Evolutionary conservation across 2,329 filamentous ascomycete species (phyloP).

Genomic region (Tothia fuscella): DNA sequence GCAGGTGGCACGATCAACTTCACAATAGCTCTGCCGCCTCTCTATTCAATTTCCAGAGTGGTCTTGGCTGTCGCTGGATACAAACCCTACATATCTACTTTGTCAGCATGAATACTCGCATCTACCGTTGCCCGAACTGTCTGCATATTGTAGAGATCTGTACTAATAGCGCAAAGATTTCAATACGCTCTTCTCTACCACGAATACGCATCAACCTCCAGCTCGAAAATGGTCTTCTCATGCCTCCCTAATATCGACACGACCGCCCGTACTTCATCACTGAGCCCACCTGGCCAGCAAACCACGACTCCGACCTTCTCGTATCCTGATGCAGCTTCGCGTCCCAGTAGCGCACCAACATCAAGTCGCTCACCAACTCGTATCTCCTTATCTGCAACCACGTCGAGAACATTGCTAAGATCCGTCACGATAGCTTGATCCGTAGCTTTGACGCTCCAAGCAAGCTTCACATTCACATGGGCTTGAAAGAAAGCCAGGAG

Average conservation of each 20-base stretch:
- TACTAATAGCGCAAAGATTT: conserved; percentile 10
- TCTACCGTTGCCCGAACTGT: conserved; percentile 15
- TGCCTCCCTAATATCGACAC: conserved; percentile 15
- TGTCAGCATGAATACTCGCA: conserved; percentile 10
- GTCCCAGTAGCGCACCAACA: conserved; percentile 20
- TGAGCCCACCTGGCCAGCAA: conserved; percentile 29
- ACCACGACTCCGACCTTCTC: conserved; percentile 29
- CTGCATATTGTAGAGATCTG: conserved; percentile 10
- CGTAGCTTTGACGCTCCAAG: conserved; percentile 25
- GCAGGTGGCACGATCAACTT: conserved; percentile 12
- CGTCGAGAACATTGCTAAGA: conserved; percentile 18
- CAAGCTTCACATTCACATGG: conserved; percentile 30
- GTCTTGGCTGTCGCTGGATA: not conserved
- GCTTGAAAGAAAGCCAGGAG: conserved; percentile 25
- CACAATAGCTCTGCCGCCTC: conserved; percentile 13
- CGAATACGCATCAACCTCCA: conserved; percentile 20
- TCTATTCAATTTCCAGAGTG: not conserved
- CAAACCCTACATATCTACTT: not conserved
- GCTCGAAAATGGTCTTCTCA: conserved; percentile 14
- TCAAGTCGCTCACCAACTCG: conserved; percentile 25
- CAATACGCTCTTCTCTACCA: too few species aligned
- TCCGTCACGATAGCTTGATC: conserved; percentile 20
- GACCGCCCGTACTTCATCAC: conserved; percentile 27
- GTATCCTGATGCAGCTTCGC: conserved; percentile 25
- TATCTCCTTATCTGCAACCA: conserved; percentile 24